Evolutionary conservation across 2,329 filamentous ascomycete species (phyloP).

Genomic region (Talaromyces atroroseus): DNA sequence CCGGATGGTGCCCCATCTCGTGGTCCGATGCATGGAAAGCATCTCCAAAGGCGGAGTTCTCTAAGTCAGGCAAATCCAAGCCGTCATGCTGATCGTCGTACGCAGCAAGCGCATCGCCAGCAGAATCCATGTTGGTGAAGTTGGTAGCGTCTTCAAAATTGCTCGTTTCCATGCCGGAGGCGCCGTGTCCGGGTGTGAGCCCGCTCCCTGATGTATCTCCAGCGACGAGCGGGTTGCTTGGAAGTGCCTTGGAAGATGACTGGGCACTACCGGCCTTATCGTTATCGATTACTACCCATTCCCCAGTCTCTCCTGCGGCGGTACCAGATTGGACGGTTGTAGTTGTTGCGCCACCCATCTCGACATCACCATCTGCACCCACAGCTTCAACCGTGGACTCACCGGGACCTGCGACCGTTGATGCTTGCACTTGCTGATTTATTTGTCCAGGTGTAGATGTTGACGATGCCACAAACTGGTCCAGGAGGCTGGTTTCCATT

Average conservation of each 20-base stretch:
- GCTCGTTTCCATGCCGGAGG: slow-evolving; percentile 29
- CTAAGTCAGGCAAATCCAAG: slow-evolving; percentile 57
- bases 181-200: slow-evolving; percentile 17
- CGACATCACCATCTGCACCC: slow-evolving; percentile 38
- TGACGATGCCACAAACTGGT: slow-evolving; percentile 29
- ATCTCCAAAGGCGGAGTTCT: slow-evolving; percentile 77
- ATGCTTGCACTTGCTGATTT: slow-evolving; percentile 24
- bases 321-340: slow-evolving; percentile 32
- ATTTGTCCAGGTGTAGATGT: slow-evolving; percentile 11
- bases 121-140: slow-evolving; percentile 55
- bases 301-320: slow-evolving; percentile 49
- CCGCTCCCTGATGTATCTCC: slow-evolving; percentile 20
- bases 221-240: neutral
- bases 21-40: slow-evolving; percentile 63
- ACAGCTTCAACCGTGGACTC: slow-evolving; percentile 8
- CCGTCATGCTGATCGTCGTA: slow-evolving; percentile 57
- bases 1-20: slow-evolving; percentile 36
- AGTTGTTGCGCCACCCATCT: slow-evolving; percentile 50
- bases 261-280: slow-evolving; percentile 46
- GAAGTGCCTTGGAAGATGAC: slow-evolving; percentile 18
- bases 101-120: slow-evolving; percentile 64
- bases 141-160: slow-evolving; percentile 41
- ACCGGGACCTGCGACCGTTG: slow-evolving; percentile 12
- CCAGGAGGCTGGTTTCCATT: slow-evolving; percentile 30
- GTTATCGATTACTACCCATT: slow-evolving; percentile 72